A percentile compares a stretch with the other conserved stretches of the same genome.
phyloP scores from a whole-genome alignment of 176 grass and related monocot genomes.

The Avena insularis region DNA sequence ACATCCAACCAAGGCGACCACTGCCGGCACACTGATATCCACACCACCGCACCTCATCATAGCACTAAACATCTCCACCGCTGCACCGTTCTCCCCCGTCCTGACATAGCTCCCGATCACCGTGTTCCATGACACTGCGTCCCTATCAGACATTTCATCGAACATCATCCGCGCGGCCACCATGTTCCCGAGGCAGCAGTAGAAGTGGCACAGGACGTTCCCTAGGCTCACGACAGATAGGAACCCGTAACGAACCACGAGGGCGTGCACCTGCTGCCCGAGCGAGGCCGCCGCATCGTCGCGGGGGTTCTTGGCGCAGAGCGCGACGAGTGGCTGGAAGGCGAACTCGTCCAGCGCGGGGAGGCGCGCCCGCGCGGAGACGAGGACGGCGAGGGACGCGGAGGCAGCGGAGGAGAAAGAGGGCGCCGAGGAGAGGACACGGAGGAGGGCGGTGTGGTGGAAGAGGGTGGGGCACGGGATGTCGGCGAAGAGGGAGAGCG shows the following conservation, averaged over 20 bases:
- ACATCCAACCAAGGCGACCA: conserved; percentile 35
- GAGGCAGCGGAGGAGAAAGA: conserved; percentile 5
- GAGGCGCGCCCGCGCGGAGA: conserved; percentile 43
- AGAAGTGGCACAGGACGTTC: conserved; percentile 64
- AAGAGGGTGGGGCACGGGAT: conserved; percentile 55
- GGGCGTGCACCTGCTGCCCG: conserved; percentile 56
- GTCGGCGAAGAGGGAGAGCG: conserved; percentile 62
- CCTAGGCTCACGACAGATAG: conserved; percentile 39
- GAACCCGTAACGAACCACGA: conserved; percentile 53
- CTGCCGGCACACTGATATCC: conserved; percentile 14
- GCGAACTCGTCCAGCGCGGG: conserved; percentile 56
- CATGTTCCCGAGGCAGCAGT: conserved; percentile 36
- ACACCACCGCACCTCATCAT: conserved; percentile 45
- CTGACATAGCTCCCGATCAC: conserved; percentile 55
- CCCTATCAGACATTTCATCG: conserved; percentile 50
- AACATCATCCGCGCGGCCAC: conserved; percentile 40
- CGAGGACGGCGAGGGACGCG: conserved; percentile 29
- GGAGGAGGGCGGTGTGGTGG: conserved; percentile 59
- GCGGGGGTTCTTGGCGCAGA: conserved; percentile 42
- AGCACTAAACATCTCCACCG: conserved; percentile 32
- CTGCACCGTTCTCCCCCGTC: background rate
- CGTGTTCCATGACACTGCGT: conserved; percentile 59
- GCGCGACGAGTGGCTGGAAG: conserved; percentile 58
- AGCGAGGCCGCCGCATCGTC: conserved; percentile 11
- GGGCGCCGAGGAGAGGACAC: conserved; percentile 32